Base-by-base conservation (phyloP, 2,329 filamentous ascomycete species). In the Cordyceps cicadae region DNA sequence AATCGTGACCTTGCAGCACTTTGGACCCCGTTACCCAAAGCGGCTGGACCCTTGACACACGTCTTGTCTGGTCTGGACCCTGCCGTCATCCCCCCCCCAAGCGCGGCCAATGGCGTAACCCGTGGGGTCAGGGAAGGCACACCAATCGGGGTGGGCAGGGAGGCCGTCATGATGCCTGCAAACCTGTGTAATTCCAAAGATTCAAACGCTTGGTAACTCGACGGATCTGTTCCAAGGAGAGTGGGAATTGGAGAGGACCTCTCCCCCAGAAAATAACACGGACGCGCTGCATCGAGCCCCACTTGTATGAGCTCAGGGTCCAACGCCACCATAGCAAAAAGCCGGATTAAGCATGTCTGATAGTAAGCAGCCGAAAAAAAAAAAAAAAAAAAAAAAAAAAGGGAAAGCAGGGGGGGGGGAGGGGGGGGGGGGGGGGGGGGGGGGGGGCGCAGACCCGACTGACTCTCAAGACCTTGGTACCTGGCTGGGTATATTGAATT, bases 241-340 rank as follows among this genome's bases (percentile, higher is more conserved):
- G 29, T 29, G 29, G 29, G 39, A 43, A 43, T 15, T 17, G 39
- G 12, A 43, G 17, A 43, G n/a, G 17, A 17, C 14, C n/a, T 43
- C 39, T 41, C 34, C 51, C 51, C 34, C 34, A 24, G 5, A 12
- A 53, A 41, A 26, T 41, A 19, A 26, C 17, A 17, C 29, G 7
- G 29, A 12, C 11, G 8, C n/a, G 21, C 8, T 37, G 32, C 50
- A 53, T 37, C 32, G 24, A 14, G 34, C 41, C 54, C 54, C 54
- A 48, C 54, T 48, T 37, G 41, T 11, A 45, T 49, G 54, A 56
- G 54, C 54, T 59, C 57, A 59, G 57, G 57, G 57, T 59, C 57
- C 57, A 59, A 48, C 57, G 57, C 50, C 57, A 59, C 57, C 50
- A n/a, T 49, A 1, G 21, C 19, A 39, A 8, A 41, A 49, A 49